Base-by-base conservation (phyloP, 106 monocot genomes). In the Acorus gramineus region DNA sequence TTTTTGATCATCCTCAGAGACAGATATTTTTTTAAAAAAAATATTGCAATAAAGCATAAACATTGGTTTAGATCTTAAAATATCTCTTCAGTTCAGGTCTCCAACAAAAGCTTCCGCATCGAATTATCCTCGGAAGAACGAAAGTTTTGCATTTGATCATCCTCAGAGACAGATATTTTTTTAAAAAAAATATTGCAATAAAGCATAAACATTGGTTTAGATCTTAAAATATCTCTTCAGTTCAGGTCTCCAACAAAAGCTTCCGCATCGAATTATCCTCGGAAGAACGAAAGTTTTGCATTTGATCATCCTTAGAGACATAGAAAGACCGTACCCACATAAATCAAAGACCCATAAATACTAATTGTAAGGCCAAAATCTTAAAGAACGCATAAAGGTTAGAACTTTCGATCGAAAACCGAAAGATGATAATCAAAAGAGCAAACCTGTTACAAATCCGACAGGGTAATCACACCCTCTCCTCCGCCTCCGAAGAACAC, bases 21-120 rank as follows among this genome's bases (percentile, higher is more conserved):
- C 3, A 52, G 46, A 28, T 3, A 5, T 28, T 28, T 28, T 28
- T 28, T 28, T 28, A 0, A 28, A 28, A 28, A 28, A 28, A 28
- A 28, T 28, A 28, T 28, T 28, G 28, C 28, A 28, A 28, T 28
- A 28, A 28, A 28, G 28, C 1, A 28, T 28, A 28, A 28, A 28
- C 28, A 28, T 28, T 28, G 28, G 5, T 6, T 28, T 5, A 11
- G 13, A 9, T 1, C 1, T 46, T 8, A 11, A 28, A 1, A 28
- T 28, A 1, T 72, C 55, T 63, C 63, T 56, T 63, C 71, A 72
- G 71, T 56, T 72, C 71, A 72, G 71, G 71, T 72, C 71, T 72
- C 71, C 63, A 28, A 28, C 28, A 28, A 28, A 47, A 52, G 56
- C 8, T 50, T 64, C 71, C 63, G 71, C 71, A 72, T 42, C 2